Percentiles rank a stretch among this genome's conserved stretches.
phyloP scores from a whole-genome alignment of 2,329 filamentous ascomycete genomes.

The Sporothrix dimorphospora region DNA sequence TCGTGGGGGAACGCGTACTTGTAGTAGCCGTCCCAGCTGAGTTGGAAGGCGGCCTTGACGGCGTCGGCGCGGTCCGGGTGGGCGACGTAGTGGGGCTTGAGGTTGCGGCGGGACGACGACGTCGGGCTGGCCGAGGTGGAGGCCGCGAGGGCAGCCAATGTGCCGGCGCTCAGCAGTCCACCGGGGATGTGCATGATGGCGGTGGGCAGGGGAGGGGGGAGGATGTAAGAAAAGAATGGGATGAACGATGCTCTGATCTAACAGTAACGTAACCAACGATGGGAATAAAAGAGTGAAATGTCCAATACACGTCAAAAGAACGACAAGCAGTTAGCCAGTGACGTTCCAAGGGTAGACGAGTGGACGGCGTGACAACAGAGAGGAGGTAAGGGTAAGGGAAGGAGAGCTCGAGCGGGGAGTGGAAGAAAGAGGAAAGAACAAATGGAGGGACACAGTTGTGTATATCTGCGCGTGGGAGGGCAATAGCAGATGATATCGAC shows the following conservation, averaged over 20 bases:
- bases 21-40: conserved; percentile 74
- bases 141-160: conserved; percentile 25
- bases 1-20: conserved; percentile 77
- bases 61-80: conserved; percentile 55
- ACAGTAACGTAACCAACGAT: neutral
- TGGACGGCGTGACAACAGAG: neutral
- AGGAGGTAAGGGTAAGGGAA: neutral
- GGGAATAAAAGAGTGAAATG: neutral
- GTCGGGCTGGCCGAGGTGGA: conserved; percentile 25
- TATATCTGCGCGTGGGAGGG: neutral
- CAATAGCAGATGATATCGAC: conserved; percentile 1
- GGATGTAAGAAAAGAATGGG: neutral
- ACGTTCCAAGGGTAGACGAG: neutral
- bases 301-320: neutral
- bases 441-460: conserved; percentile 2
- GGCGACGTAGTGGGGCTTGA: conserved; percentile 35
- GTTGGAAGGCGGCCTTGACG: conserved; percentile 69
- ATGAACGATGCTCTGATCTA: too few species aligned
- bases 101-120: neutral
- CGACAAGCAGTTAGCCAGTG: neutral
- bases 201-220: neutral
- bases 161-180: conserved; percentile 14
- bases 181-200: conserved; percentile 27
- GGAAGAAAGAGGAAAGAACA: neutral
- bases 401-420: neutral